A percentile compares a stretch with the other conserved stretches of the same genome.
phyloP scores from a whole-genome alignment of 1,139 yeast genomes.

The Blastobotrys capitulatus region DNA sequence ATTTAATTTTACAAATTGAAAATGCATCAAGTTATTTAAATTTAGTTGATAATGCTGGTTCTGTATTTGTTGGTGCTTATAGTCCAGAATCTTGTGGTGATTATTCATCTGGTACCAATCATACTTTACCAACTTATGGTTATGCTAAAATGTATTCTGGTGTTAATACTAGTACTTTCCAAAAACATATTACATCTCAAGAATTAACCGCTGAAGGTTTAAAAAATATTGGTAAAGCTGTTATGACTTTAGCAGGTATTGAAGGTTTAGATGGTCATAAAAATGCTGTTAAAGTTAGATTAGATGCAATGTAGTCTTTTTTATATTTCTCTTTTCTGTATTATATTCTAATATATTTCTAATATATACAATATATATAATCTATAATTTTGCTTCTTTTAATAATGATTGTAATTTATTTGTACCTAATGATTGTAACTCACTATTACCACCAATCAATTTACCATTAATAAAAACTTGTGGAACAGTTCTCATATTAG shows the following conservation, averaged over 20 bases:
- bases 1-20: slow-evolving; percentile 82
- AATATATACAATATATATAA: too few species aligned
- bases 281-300: slow-evolving; percentile 89
- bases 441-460: slow-evolving; percentile 94
- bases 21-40: slow-evolving; percentile 69
- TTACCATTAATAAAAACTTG: slow-evolving; percentile 83
- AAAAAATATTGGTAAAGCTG: slow-evolving; percentile 85
- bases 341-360: too few species aligned
- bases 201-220: slow-evolving; percentile 82
- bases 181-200: slow-evolving; percentile 91
- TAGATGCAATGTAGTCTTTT: slow-evolving; percentile 48
- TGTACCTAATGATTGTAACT: slow-evolving; percentile 50
- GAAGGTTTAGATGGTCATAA: slow-evolving; percentile 98
- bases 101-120: slow-evolving; percentile 96
- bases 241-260: slow-evolving; percentile 92
- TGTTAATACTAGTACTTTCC: slow-evolving; percentile 92
- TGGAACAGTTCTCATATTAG: slow-evolving; percentile 93
- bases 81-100: slow-evolving; percentile 99
- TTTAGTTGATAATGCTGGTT: slow-evolving; percentile 85
- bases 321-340: not conserved
- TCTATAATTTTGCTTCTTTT: slow-evolving; percentile 15
- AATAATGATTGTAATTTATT: slow-evolving; percentile 40
- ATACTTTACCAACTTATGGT: slow-evolving; percentile 96
- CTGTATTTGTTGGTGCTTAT: slow-evolving; percentile 91
- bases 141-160: slow-evolving; percentile 97